These are phyloP conservation scores for Leersia perrieri DNA, from an alignment of 176 grass and related monocot species.

Conservation along the genomic window DNA sequence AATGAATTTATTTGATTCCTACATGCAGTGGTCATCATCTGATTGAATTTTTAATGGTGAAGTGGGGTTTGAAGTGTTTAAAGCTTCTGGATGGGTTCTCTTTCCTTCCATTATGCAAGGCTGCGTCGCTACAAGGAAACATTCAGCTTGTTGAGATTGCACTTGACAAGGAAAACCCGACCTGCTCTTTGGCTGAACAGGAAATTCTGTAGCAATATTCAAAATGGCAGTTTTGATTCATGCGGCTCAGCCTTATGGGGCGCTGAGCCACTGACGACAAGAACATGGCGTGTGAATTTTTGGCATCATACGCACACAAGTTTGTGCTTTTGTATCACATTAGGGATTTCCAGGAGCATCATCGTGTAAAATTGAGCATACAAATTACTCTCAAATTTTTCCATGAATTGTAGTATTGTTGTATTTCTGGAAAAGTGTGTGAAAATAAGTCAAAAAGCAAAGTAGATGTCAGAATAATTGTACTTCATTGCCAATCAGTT, in stretches of 20 bases:
- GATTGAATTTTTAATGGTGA: conserved; percentile 88
- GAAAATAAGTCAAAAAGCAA: background rate
- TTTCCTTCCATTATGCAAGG: conserved; percentile 68
- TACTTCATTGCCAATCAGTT: background rate
- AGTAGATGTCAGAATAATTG: background rate
- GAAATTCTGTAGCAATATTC: background rate
- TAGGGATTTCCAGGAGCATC: background rate
- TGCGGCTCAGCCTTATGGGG: background rate
- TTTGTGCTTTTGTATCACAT: background rate
- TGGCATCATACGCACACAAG: background rate
- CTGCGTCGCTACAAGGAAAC: conserved; percentile 58
- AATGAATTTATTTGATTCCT: background rate
- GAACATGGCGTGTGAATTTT: background rate
- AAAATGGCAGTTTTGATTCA: background rate
- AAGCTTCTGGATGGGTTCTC: conserved; percentile 80
- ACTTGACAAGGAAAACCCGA: conserved; percentile 36
- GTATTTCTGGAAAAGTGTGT: background rate
- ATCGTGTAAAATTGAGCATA: background rate
- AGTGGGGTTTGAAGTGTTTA: conserved; percentile 82
- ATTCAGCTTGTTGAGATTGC: conserved; percentile 79
- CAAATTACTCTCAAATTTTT: background rate
- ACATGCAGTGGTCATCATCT: conserved; percentile 73
- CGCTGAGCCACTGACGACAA: background rate
- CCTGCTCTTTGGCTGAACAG: background rate
- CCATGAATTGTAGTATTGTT: background rate